Evolutionary conservation across 2,329 filamentous ascomycete species (phyloP).

Genomic region (Colletotrichum siamense): DNA sequence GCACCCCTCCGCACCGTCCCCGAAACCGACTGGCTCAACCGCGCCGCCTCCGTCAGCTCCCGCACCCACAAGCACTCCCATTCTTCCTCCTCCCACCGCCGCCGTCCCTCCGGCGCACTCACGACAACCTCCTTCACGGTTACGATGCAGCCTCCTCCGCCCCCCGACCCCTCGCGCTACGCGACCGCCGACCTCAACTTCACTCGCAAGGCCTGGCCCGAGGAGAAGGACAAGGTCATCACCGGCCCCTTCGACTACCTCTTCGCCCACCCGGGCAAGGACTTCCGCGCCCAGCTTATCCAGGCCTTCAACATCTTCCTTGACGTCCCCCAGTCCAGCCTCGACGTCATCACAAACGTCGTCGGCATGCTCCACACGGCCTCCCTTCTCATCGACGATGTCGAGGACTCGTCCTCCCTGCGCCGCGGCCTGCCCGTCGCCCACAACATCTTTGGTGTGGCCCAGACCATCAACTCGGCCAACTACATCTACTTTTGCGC

Average conservation of each 20-base stretch:
- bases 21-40: conserved; percentile 64
- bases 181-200: conserved; percentile 62
- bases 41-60: conserved; percentile 33
- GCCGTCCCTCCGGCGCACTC: conserved; percentile 19
- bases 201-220: conserved; percentile 65
- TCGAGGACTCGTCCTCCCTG: conserved; percentile 80
- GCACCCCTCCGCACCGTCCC: conserved; percentile 59
- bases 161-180: conserved; percentile 57
- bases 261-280: conserved; percentile 79
- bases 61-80: conserved; percentile 8
- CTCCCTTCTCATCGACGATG: conserved; percentile 84
- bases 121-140: conserved; percentile 34
- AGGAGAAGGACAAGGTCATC: conserved; percentile 79
- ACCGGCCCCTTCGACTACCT: conserved; percentile 84
- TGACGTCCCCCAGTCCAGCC: conserved; percentile 71
- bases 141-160: conserved; percentile 43
- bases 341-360: conserved; percentile 78
- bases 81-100: conserved; percentile 5
- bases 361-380: conserved; percentile 88
- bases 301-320: conserved; percentile 83
- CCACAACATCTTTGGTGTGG: conserved; percentile 82
- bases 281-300: conserved; percentile 82
- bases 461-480: conserved; percentile 89
- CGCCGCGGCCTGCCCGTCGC: conserved; percentile 83
- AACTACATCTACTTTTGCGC: conserved; percentile 90